Evolutionary conservation across 768 basidiomycete species (phyloP).

Genomic region (Suillus subalutaceus): DNA sequence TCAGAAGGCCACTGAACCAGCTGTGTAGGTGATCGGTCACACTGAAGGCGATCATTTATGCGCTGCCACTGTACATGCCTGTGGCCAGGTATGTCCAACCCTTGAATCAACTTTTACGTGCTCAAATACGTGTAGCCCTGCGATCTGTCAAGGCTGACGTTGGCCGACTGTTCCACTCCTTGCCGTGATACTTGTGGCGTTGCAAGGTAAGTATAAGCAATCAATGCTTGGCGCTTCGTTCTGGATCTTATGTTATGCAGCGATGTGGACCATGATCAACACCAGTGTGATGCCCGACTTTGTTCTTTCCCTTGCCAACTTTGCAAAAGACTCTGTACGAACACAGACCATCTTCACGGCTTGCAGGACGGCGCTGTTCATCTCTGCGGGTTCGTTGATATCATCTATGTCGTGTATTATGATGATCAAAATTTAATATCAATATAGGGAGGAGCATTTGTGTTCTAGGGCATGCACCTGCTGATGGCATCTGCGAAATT

Average conservation of each 20-base stretch:
- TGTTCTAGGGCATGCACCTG: conserved; percentile 46
- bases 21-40: conserved; percentile 48
- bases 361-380: conserved; percentile 43
- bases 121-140: conserved; percentile 40
- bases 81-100: conserved; percentile 46
- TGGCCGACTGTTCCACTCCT: conserved; percentile 34
- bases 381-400: conserved; percentile 54
- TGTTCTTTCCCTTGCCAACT: conserved; percentile 59
- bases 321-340: conserved; percentile 55
- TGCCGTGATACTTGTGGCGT: conserved; percentile 47
- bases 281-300: conserved; percentile 52
- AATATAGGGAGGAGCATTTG: conserved; percentile 50
- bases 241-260: conserved; percentile 31
- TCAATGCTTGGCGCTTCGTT: background rate
- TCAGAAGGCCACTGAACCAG: background rate
- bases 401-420: conserved; percentile 10
- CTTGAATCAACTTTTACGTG: background rate
- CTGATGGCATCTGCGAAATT: conserved; percentile 59
- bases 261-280: conserved; percentile 45
- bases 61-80: conserved; percentile 54
- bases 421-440: background rate
- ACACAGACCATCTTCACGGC: conserved; percentile 54
- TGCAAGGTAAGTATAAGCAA: conserved; percentile 38
- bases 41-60: conserved; percentile 53
- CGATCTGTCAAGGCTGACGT: conserved; percentile 33